A percentile compares a stretch with the other conserved stretches of the same genome.
These are phyloP conservation scores for Ascochyta koolunga DNA, from an alignment of 2,329 filamentous ascomycete species.

Conservation along the genomic window DNA sequence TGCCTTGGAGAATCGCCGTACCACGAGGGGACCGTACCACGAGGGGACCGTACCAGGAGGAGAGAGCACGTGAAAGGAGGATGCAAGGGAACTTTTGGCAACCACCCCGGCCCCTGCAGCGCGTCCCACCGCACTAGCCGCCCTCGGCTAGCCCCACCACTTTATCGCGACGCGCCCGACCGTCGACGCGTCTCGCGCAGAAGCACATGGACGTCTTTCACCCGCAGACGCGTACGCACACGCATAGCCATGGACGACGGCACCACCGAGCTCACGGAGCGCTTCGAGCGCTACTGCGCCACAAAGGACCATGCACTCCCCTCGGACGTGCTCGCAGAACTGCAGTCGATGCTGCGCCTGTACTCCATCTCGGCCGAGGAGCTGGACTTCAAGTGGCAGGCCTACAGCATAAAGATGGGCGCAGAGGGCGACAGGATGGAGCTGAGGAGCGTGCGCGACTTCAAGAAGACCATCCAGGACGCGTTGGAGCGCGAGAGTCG, in stretches of 20 bases:
- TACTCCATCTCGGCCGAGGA: slow-evolving; percentile 84
- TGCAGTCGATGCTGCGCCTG: slow-evolving; percentile 84
- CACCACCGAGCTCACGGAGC: slow-evolving; percentile 62
- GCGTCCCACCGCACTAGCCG: slow-evolving; percentile 24
- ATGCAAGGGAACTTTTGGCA: slow-evolving; percentile 21
- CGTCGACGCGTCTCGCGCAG: slow-evolving; percentile 37
- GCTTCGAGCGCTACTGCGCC: slow-evolving; percentile 67
- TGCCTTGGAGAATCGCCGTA: not conserved
- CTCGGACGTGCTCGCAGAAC: slow-evolving; percentile 77
- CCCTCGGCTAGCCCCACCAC: slow-evolving; percentile 25
- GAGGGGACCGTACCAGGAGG: not conserved
- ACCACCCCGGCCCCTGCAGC: slow-evolving; percentile 23
- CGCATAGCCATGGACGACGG: slow-evolving; percentile 55
- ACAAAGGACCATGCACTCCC: slow-evolving; percentile 63
- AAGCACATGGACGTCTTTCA: not conserved
- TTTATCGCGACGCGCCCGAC: slow-evolving; percentile 35
- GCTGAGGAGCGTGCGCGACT: slow-evolving; percentile 72
- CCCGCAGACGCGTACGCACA: slow-evolving; percentile 6
- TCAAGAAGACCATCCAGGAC: slow-evolving; percentile 89
- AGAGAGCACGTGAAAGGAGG: slow-evolving; percentile 9
- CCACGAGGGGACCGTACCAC: no score
- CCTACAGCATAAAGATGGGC: slow-evolving; percentile 94
- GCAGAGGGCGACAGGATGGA: slow-evolving; percentile 75
- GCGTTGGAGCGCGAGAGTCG: slow-evolving; percentile 77
- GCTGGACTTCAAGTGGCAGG: slow-evolving; percentile 98